Conservation (phyloP, 2,329 filamentous ascomycete species). For the Botrytis tulipae region DNA sequence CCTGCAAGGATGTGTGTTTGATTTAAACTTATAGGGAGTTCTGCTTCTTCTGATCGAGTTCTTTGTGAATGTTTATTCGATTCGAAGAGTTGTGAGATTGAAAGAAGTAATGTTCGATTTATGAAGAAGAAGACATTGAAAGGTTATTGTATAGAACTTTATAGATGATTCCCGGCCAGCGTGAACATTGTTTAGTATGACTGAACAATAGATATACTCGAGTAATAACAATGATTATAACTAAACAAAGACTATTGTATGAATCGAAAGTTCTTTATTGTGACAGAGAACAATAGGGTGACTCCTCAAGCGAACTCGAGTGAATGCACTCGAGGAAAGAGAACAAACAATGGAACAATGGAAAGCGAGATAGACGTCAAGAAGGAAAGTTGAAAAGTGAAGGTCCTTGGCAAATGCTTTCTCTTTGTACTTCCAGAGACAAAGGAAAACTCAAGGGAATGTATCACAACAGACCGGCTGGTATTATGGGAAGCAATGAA, state of each 20-base stretch:
- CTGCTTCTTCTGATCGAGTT: background rate
- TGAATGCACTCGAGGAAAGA: slow-evolving; percentile 4
- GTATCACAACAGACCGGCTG: background rate
- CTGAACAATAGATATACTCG: slow-evolving; percentile 26
- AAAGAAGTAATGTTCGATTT: background rate
- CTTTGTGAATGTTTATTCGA: background rate
- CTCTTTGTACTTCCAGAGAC: slow-evolving; percentile 16
- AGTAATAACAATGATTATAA: slow-evolving; percentile 22
- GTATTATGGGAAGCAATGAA: background rate
- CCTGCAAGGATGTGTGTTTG: slow-evolving; percentile 25
- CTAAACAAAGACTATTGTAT: background rate
- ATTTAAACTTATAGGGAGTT: slow-evolving; percentile 11
- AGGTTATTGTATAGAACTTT: slow-evolving; percentile 18
- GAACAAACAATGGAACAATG: slow-evolving; percentile 3
- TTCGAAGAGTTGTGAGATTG: background rate
- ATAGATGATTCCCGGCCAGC: slow-evolving; percentile 26
- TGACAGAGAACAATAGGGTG: slow-evolving; percentile 12
- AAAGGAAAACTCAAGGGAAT: background rate
- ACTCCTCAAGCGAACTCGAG: slow-evolving; percentile 2
- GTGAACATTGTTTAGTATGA: slow-evolving; percentile 27
- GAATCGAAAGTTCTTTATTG: background rate
- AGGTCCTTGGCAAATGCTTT: slow-evolving; percentile 1
- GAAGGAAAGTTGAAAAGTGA: background rate
- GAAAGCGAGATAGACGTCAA: background rate
- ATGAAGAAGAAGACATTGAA: background rate